Evolutionary conservation across 306 rosid genomes (phyloP), one percentile per base, ranked within the genome.

Genomic region (Gillenia trifoliata): DNA sequence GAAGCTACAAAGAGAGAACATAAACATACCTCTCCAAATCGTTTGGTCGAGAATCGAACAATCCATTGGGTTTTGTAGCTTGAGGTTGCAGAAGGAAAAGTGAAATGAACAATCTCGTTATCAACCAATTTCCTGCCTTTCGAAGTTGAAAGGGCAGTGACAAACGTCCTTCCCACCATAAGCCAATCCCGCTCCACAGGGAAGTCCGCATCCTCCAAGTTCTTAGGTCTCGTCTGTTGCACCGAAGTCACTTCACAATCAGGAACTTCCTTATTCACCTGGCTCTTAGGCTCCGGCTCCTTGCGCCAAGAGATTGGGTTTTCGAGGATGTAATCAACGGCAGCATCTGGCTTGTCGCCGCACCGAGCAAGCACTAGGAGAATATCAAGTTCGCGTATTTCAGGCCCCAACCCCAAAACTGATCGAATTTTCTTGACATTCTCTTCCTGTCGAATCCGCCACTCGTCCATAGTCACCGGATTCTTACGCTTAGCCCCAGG

Each of bases 11-110:
- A 59, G 13, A 38, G 9, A 5, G 49, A n/a, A 25, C 28, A 63
- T 0, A 34, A 22, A 20, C 2, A 23, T 66, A 86, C 92, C 95
- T 85, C 95, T 81, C 98, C 96, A 25, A 64, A 82, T 38, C 93
- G 95, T 31, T 87, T 86, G 26, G 98, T 93, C n/a, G 91, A 87
- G 64, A 87, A 79, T 11, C 97, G 96, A 85, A 89, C 90, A 52
- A 93, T 90, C 89, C 84, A 89, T 31, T 55, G 81, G 1, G 79
- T 41, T 70, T 88, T 85, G n/a, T 13, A 64, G 33, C 74, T 83
- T 30, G 75, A 66, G 73, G 34, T 56, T 2, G 76, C 30, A 4
- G 40, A 25, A 54, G 90, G 83, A 67, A 85, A 88, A 66, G 78
- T 64, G 56, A 93, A 91, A 67, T 85, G 41, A 28, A 93, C 87